Conservation (phyloP, 768 basidiomycete species). For the Kwoniella mangroviensis region DNA sequence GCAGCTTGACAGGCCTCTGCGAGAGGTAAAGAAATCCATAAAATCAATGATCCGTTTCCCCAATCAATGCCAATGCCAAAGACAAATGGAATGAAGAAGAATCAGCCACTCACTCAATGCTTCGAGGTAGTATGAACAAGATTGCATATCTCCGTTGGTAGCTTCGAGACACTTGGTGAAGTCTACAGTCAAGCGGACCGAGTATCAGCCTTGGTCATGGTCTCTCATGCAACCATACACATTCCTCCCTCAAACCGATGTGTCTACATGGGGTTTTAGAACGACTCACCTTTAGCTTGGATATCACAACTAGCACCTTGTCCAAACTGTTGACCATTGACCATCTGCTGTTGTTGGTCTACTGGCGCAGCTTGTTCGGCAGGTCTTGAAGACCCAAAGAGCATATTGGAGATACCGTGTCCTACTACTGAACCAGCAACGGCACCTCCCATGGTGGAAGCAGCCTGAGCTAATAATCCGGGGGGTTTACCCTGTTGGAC, state of each 20-base stretch:
- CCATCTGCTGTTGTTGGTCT: slow-evolving; percentile 43
- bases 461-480: slow-evolving; percentile 55
- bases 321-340: slow-evolving; percentile 27
- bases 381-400: slow-evolving; percentile 50
- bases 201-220: no score
- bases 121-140: slow-evolving; percentile 57
- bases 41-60: no score
- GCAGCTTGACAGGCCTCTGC: slow-evolving; percentile 58
- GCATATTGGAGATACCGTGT: slow-evolving; percentile 56
- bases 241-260: background rate
- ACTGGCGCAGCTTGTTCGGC: slow-evolving; percentile 41
- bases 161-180: slow-evolving; percentile 58
- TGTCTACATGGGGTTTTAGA: no score
- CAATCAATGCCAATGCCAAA: no score
- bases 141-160: slow-evolving; percentile 53
- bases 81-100: background rate
- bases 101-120: slow-evolving; percentile 45
- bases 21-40: background rate
- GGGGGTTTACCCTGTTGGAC: slow-evolving; percentile 46
- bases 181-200: slow-evolving; percentile 40
- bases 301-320: slow-evolving; percentile 50
- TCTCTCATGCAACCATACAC: background rate
- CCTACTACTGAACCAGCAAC: slow-evolving; percentile 57
- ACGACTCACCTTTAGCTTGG: slow-evolving; percentile 54
- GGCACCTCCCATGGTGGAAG: slow-evolving; percentile 57